Base-by-base conservation (phyloP, 306 rosid species). In the Dryas drummondii region DNA sequence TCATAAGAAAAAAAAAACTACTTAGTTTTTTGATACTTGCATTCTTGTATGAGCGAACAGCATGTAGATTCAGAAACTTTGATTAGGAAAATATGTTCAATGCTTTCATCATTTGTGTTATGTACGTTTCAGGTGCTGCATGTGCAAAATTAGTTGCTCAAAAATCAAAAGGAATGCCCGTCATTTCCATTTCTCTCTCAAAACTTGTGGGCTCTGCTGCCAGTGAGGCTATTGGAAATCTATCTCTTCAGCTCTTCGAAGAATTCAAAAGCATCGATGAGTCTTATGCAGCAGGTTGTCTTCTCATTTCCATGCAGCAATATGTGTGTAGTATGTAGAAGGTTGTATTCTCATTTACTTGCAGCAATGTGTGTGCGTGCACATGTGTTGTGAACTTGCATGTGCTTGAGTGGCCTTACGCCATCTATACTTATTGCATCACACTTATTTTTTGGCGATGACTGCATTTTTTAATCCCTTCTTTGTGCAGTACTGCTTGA, bases 81-180 rank as follows among this genome's bases (percentile, higher is more conserved):
- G 65, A 60, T 11, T 10, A 76, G 63, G 66, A 50, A 52, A 62
- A 78, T 76, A 60, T 60, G 42, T 10, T 60, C 15, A 42, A 59
- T 75, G 37, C 47, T 76, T 65, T 66, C 75, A 22, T 63, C 15
- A 48, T 44, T 58, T 52, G 42, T 72, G 70, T 40, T 69, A 57
- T 42, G 65, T 60, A 40, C 58, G 27, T 79, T 63, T 72, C 81
- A 91, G 98, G 87, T 44, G 72, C 80, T 73, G 81, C 84, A 51
- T 6, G 12, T 76, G 97, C 85, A 63, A 94, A 86, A 82, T 82
- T 94, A 70, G 82, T 84, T 73, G 88, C 91, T 79, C 96, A 94
- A 84, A 91, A 88, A 82, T 87, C 90, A 44, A 94, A 91, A 84
- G 97, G 96, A 66, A 85, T 94, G 98, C 97, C 98, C 22, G 76